Conservation (phyloP, 805 yeast genomes). For the Candida krabiensis region DNA sequence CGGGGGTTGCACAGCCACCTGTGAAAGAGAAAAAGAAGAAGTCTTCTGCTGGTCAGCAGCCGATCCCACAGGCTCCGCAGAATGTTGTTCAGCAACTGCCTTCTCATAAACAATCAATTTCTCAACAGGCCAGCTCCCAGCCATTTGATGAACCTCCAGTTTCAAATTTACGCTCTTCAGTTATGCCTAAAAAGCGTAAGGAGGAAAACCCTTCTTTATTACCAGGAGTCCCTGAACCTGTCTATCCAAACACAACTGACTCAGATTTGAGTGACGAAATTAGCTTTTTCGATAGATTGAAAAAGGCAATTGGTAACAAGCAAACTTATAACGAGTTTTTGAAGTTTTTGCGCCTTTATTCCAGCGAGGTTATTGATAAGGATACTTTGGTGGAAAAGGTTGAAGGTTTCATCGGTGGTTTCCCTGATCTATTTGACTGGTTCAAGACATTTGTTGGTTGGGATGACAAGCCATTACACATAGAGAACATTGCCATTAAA, state of each 20-base stretch:
- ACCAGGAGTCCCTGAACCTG: constrained; percentile 86
- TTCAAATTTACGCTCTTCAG: constrained; percentile 44
- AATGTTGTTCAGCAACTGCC: constrained; percentile 23
- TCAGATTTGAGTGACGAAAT: constrained; percentile 81
- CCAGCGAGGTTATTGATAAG: constrained; percentile 88
- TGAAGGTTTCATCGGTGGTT: constrained; percentile 80
- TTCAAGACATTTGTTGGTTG: constrained; percentile 89
- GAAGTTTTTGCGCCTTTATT: constrained; percentile 80
- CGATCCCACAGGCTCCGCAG: constrained; percentile 19
- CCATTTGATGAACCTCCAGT: constrained; percentile 46
- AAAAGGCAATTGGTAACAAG: constrained; percentile 83
- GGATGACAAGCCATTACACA: constrained; percentile 79
- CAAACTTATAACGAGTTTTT: constrained; percentile 90
- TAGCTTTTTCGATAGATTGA: constrained; percentile 87
- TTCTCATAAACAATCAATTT: constrained; percentile 11
- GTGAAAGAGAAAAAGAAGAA: constrained; percentile 31
- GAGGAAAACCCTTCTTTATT: constrained; percentile 66
- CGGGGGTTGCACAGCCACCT: constrained; percentile 19
- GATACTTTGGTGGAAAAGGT: constrained; percentile 78
- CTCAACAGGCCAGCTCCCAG: constrained; percentile 18
- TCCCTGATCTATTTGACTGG: constrained; percentile 82
- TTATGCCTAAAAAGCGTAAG: constrained; percentile 22
- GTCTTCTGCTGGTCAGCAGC: constrained; percentile 20
- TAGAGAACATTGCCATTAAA: constrained; percentile 84
- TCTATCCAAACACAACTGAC: constrained; percentile 53